Evolutionary conservation across 2,329 filamentous ascomycete genomes (phyloP), one percentile per base, ranked within the genome.

Genomic region (Diplodia scrobiculata): DNA sequence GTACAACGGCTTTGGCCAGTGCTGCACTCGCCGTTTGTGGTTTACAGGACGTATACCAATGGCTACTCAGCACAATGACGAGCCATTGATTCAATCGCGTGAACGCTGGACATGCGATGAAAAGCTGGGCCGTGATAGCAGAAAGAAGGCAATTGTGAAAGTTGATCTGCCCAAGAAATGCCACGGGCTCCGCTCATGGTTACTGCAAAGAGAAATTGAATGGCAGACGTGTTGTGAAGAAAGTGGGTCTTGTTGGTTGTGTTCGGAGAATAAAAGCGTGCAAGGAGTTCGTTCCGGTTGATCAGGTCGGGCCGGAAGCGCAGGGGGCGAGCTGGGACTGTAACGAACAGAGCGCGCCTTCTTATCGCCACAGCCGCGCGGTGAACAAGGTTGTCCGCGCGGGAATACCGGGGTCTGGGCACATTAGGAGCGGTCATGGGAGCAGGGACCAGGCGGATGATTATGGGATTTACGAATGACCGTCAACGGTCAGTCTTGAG

Each of bases 291-390:
- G 10, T n/a, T 54, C 52, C 52, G 52, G 32, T 5, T 36, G 52
- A 54, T 54, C 32, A 19, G 17, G 41, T 3, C 41, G 41, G 41
- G 21, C 21, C 21, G 41, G 41, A 45, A 45, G 41, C 41, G 41
- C 19, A 19, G 41, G 41, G 41, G 41, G 41, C 6, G 7, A 45
- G 41, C 6, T 25, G 10, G 52, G 17, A 11, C 2, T n/a, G 17
- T 21, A 34, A 36, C n/a, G 7, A 10, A 19, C 17, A 5, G 17
- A 32, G 52, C 19, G 3, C 19, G 52, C 52, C 21, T 54, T 36
- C 21, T 54, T 36, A 54, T 54, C 32, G 34, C 52, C n/a, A 54
- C 32, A 53, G 50, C 21, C 52, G 52, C 52, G 27, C 52, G 52
- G 29, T 45, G 41, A n/a, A 45, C 41, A 45, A n/a, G 38, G 38